Evolutionary conservation across 108 stramenopile species (phyloP).

Genomic region (Cylindrotheca fusiformis): DNA sequence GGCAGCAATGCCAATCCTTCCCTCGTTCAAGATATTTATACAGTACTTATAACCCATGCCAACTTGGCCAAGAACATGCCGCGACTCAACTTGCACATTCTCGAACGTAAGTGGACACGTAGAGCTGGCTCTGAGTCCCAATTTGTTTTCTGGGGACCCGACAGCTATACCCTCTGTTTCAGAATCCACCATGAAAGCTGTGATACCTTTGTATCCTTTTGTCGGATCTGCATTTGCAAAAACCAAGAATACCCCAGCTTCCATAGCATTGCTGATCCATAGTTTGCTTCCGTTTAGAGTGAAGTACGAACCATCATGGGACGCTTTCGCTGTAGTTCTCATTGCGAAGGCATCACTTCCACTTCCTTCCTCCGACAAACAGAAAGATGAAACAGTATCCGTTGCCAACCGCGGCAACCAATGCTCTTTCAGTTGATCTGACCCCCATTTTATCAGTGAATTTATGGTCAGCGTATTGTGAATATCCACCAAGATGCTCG

Average conservation of each 20-base stretch:
- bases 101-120: constrained; percentile 91
- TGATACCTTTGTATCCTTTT: constrained; percentile 92
- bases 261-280: constrained; percentile 92
- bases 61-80: constrained; percentile 83
- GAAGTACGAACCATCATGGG: constrained; percentile 73
- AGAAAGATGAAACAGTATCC: constrained; percentile 84
- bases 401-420: constrained; percentile 89
- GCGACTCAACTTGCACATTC: constrained; percentile 75
- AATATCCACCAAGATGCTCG: constrained; percentile 90
- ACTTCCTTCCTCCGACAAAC: constrained; percentile 84
- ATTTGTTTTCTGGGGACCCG: constrained; percentile 88
- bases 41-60: constrained; percentile 93
- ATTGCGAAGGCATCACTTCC: constrained; percentile 95
- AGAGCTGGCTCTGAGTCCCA: constrained; percentile 88
- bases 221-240: constrained; percentile 89
- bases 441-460: constrained; percentile 91
- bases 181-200: constrained; percentile 91
- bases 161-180: constrained; percentile 77
- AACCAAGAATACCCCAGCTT: constrained; percentile 90
- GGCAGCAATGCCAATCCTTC: constrained; percentile 93
- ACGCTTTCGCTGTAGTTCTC: constrained; percentile 72
- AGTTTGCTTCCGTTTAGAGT: constrained; percentile 88
- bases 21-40: constrained; percentile 96
- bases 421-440: constrained; percentile 57
- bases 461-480: constrained; percentile 97